phyloP scores from a whole-genome alignment of 495 filamentous ascomycete genomes.

The Annulohypoxylon bovei region DNA sequence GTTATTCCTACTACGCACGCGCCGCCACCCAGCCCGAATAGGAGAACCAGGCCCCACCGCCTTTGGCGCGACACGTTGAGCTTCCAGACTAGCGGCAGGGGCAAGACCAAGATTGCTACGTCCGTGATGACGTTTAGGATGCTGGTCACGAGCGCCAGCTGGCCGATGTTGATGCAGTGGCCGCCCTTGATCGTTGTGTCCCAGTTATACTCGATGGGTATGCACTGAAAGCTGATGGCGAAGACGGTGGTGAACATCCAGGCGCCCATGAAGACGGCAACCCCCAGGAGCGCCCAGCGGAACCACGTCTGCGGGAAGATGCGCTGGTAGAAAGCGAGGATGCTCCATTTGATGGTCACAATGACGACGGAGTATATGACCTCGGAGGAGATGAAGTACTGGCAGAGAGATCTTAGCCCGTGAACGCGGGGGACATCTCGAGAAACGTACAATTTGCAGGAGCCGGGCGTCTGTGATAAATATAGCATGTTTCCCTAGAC shows the following conservation, averaged over 20 bases:
- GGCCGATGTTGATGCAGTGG: not conserved
- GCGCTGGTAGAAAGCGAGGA: not conserved
- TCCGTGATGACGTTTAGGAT: not conserved
- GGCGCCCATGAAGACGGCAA: not conserved
- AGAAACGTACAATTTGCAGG: not conserved
- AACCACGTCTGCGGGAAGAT: not conserved
- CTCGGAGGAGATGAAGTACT: slow-evolving; percentile 1
- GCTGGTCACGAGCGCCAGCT: not conserved
- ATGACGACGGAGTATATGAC: not conserved
- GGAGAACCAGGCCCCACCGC: not conserved
- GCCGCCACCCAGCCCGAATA: not conserved
- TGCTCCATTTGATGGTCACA: not conserved
- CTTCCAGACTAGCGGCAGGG: not conserved
- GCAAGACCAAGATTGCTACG: not conserved
- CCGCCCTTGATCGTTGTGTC: not conserved
- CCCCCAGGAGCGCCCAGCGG: not conserved
- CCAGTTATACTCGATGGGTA: not conserved
- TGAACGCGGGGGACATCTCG: not conserved
- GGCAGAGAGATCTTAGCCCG: not conserved
- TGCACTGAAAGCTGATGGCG: not conserved
- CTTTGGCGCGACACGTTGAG: not conserved
- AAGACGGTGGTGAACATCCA: not conserved
- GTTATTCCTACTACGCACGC: not conserved
- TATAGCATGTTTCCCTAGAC: not conserved
- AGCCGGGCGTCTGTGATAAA: not conserved